Evolutionary conservation across 2,329 filamentous ascomycete species (phyloP).

Genomic region (Ophiosphaerella herpotricha): DNA sequence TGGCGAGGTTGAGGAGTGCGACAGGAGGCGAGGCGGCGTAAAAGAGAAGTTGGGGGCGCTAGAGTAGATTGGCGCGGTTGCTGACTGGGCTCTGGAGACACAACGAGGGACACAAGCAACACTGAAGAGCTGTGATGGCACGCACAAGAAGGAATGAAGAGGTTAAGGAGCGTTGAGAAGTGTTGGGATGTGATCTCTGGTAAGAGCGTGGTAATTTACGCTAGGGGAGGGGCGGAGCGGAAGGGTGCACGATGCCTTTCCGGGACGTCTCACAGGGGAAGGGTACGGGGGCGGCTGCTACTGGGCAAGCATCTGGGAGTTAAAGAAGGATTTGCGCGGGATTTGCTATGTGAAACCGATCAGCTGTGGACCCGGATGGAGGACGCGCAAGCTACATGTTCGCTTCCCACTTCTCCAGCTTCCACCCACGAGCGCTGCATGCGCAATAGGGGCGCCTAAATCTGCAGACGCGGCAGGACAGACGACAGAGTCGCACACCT

Average conservation of each 20-base stretch:
- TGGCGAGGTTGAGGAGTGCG: conserved; percentile 6
- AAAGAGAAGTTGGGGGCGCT: conserved; percentile 22
- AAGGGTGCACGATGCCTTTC: conserved; percentile 22
- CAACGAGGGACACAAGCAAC: conserved; percentile 30
- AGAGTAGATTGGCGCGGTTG: conserved; percentile 25
- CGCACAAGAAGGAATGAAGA: conserved; percentile 27
- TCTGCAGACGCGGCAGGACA: conserved; percentile 9
- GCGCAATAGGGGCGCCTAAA: conserved; percentile 21
- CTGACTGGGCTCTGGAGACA: conserved; percentile 26
- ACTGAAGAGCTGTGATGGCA: conserved; percentile 30
- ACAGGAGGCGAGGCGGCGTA: conserved; percentile 9
- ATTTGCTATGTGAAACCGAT: conserved; percentile 39
- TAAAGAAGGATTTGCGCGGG: conserved; percentile 19
- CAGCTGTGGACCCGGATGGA: conserved; percentile 27
- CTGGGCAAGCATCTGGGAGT: conserved; percentile 21
- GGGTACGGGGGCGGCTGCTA: conserved; percentile 13
- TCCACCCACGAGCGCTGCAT: conserved; percentile 3
- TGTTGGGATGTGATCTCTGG: conserved; percentile 28
- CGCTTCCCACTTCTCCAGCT: background rate
- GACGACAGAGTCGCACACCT: conserved; percentile 22
- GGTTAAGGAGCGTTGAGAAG: conserved; percentile 27
- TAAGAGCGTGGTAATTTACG: conserved; percentile 33
- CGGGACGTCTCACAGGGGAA: conserved; percentile 25
- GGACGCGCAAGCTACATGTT: conserved; percentile 38
- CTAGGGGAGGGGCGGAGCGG: conserved; percentile 39